Base-by-base conservation (phyloP, 805 yeast genomes). In the Candida jianshihensis region DNA sequence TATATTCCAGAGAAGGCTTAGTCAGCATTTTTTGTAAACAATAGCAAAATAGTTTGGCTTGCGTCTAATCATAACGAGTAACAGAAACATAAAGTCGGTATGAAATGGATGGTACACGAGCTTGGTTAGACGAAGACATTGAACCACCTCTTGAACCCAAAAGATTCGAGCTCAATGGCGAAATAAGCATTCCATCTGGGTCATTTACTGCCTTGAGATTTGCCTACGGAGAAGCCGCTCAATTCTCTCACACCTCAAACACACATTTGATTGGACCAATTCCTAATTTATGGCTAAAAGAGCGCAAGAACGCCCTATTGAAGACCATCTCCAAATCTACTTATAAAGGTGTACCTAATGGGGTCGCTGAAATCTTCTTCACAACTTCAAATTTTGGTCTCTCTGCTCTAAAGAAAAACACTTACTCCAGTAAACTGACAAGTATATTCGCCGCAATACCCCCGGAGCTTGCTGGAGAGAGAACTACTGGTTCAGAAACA, bases 151-250 rank as follows among this genome's bases (percentile, higher is more conserved):
- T n/a, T n/a, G n/a, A n/a, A n/a, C n/a, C n/a, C n/a, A n/a, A n/a
- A n/a, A n/a, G n/a, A n/a, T n/a, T n/a, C n/a, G n/a, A n/a, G n/a
- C n/a, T n/a, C n/a, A n/a, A n/a, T n/a, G n/a, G n/a, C n/a, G n/a
- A n/a, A n/a, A n/a, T n/a, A n/a, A n/a, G n/a, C 6, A 59, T 77
- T 15, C 84, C 84, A 4, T 55, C 50, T 26, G 42, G 60, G 20
- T 78, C 86, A 2, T 81, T 74, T 57, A 75, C 86, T 0, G 80
- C 82, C 0, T 75, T 68, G 40, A 62, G 83, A 29, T 58, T 83
- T 19, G 56, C 67, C 13, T 78, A 77, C 52, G 66, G 73, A n/a
- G 60, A 66, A 8, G 61, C 80, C 0, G 35, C 47, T 4, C 71
- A 73, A 37, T 51, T 83, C 6, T 60, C 75, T 18, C 59, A 62